Percentiles rank a stretch among this genome's conserved stretches.
These are phyloP conservation scores for Talaromyces sp. DNA, from an alignment of 2,329 filamentous ascomycete genomes.

Conservation along the genomic window DNA sequence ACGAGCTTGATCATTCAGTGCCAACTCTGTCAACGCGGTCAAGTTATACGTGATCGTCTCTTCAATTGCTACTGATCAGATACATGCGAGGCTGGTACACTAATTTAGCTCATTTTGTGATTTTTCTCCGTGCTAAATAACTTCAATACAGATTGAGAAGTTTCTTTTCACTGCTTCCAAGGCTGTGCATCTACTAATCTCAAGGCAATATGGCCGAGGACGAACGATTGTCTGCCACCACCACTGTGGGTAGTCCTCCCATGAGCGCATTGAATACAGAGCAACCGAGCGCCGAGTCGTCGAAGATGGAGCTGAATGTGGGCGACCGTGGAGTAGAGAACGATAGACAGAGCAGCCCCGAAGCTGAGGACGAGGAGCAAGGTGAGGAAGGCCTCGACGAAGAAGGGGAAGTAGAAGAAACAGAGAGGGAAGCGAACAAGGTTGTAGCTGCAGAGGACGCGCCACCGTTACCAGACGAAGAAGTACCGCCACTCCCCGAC, in stretches of 20 bases:
- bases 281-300: not conserved
- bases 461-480: constrained; percentile 42
- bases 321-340: not conserved
- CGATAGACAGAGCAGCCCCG: not conserved
- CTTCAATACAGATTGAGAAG: constrained; percentile 14
- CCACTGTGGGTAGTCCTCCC: not conserved
- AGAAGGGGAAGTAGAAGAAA: not conserved
- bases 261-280: not conserved
- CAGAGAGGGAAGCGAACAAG: constrained; percentile 2
- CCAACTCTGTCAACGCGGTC: not conserved
- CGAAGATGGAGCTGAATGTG: not conserved
- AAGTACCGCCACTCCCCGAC: constrained; percentile 49
- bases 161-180: not conserved
- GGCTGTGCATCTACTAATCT: not conserved
- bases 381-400: not conserved
- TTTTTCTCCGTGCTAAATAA: not conserved
- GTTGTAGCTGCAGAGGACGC: constrained; percentile 30
- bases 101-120: not conserved
- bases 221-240: not conserved
- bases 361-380: not conserved
- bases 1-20: not conserved
- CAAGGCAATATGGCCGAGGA: constrained; percentile 1
- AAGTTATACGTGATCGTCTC: not conserved
- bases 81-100: not conserved
- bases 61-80: not conserved